Evolutionary conservation across 495 filamentous ascomycete genomes (phyloP), one percentile per base, ranked within the genome.

Genomic region (Lineolata rhizophorae): DNA sequence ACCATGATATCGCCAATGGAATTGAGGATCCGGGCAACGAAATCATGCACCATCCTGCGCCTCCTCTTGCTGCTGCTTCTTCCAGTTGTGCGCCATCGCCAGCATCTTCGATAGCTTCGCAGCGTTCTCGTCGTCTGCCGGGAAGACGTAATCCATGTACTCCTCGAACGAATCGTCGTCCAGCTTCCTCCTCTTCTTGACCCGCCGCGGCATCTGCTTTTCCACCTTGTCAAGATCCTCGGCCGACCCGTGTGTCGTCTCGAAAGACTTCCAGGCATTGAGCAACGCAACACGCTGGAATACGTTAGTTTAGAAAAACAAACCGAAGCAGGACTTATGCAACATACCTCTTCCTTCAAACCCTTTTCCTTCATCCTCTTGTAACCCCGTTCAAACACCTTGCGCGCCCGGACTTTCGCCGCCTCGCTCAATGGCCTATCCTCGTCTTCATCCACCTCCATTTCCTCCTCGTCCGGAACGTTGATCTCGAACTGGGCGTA

Each of bases 401-500:
- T 67, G 44, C 87, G 70, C 2, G 84, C 85, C 18, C 81, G 66
- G 3, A 52, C 52, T 58, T 87, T 90, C 32, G 85, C 81, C 32
- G 69, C 72, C 19, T 90, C 79, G 55, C 72, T 81, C 42, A 92
- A 61, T 3, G 72, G 70, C 34, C 62, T 56, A 32, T 76, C 74
- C 21, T 66, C 72, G 11, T 61, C 59, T n/a, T 49, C 50, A 18
- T 64, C 67, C 1, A 55, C 57, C 3, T 61, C 62, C 22, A 71
- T 67, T 13, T 66, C 68, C 19, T 74, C 79, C 24, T 69, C 70
- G 10, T 76, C 68, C 17, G 69, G 66, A 0, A 84, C 65, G 43
- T 85, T 84, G 58, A 94, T 78, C 53, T 97, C 87, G 51, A 95
- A 95, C 45, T 83, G 78, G 10, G 87, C 90, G 54, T 85, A 97